Base-by-base conservation (phyloP, 164 flowering plant species). In the Paratinospora sagittata region DNA sequence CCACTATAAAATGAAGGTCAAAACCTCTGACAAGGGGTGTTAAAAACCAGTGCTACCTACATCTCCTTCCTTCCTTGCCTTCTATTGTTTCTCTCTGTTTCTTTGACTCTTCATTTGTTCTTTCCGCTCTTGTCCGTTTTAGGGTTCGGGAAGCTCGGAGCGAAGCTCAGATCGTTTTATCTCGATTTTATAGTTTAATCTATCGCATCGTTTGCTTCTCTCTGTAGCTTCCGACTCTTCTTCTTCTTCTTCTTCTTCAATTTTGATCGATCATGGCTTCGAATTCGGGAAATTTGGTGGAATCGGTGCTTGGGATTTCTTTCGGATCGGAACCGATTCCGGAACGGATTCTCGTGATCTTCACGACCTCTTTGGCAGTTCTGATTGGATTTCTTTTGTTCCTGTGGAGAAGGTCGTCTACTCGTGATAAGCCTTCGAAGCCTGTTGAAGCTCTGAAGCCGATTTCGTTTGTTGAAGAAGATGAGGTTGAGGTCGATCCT, bases 281-380 rank as follows among this genome's bases (percentile, higher is more conserved):
- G 67, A 72, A 65, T 71, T 74, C 79, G 74, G 74, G 82, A n/a
- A 69, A 78, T 70, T 68, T 77, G 55, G 58, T 87, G 3, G 89
- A 87, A 70, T 76, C 89, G 12, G 65, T 67, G 4, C 72, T 86
- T 4, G 89, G 88, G 24, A 75, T 83, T 14, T 84, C 85, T 52
- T 36, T 86, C 21, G 80, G 78, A 36, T 73, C 66, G 2, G 84
- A 45, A 34, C 70, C 77, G 61, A 73, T 55, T 43, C 52, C 87
- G 19, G 84, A 86, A 34, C 60, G 79, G 58, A 57, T 75, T 67
- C 3, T 88, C 6, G 73, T 84, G 67, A 69, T 83, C 26, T 63
- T 83, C 13, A 82, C 94, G 27, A 87, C 92, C 41, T 70, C 87
- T 16, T 63, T 85, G 14, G 91, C 91, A 12, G 78, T 87, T 37